These are phyloP conservation scores for Pythium rishiriense DNA, from an alignment of 352 stramenopile genomes.

Conservation along the genomic window DNA sequence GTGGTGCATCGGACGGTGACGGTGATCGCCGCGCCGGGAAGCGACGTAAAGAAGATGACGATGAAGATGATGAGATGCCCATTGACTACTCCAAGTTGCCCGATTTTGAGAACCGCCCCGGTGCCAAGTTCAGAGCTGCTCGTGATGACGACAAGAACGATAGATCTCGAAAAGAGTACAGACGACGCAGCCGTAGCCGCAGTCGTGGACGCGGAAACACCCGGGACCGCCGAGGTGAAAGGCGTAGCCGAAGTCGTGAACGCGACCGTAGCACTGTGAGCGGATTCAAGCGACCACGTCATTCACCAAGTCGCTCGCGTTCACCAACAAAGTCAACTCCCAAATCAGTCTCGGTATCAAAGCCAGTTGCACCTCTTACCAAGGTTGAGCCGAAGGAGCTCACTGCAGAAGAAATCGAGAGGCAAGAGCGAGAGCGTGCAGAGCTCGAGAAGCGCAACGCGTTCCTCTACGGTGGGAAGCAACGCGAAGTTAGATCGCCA, in stretches of 20 bases:
- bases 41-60: conserved; percentile 4
- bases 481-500: neutral
- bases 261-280: neutral
- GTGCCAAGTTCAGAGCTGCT: conserved; percentile 23
- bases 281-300: conserved; percentile 6
- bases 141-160: conserved; percentile 17
- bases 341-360: neutral
- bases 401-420: conserved; percentile 14
- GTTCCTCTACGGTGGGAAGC: conserved; percentile 56
- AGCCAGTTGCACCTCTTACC: neutral
- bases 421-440: conserved; percentile 32
- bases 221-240: neutral
- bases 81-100: conserved; percentile 84
- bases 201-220: conserved; percentile 7
- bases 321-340: conserved; percentile 7
- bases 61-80: conserved; percentile 45
- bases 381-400: conserved; percentile 15
- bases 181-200: conserved; percentile 39
- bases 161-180: conserved; percentile 18
- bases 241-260: conserved; percentile 16
- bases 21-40: neutral
- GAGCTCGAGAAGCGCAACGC: conserved; percentile 51
- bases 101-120: conserved; percentile 57
- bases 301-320: conserved; percentile 19
- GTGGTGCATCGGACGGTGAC: neutral